Conservation (phyloP, 768 basidiomycete species). For the Ephemerocybe angulata region DNA sequence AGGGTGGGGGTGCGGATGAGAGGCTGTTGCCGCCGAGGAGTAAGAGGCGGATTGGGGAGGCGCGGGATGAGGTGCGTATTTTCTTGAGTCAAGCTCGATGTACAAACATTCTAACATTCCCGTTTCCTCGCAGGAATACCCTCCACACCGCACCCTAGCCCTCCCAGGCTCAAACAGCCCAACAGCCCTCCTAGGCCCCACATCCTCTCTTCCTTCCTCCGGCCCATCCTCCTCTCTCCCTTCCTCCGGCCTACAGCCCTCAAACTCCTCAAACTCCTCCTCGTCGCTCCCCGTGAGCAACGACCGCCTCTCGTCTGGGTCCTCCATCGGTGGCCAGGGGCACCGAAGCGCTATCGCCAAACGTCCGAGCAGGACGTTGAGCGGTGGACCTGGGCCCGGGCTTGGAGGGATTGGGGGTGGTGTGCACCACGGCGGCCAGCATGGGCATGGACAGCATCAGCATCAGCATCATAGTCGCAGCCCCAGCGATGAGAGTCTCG, state of each 20-base stretch:
- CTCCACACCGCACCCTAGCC: conserved; percentile 2
- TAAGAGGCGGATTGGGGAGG: conserved; percentile 22
- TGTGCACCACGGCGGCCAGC: too few species aligned
- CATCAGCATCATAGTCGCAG: too few species aligned
- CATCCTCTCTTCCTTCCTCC: background rate
- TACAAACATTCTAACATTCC: conserved; percentile 16
- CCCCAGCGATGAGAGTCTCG: background rate
- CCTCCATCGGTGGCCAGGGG: background rate
- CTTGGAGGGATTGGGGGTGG: too few species aligned
- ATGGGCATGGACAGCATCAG: too few species aligned
- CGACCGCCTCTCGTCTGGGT: background rate
- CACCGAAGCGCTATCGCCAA: background rate
- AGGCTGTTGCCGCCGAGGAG: conserved; percentile 7
- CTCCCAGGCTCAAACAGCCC: background rate
- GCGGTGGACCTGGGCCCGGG: background rate
- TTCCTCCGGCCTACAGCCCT: background rate
- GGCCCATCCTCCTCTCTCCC: background rate
- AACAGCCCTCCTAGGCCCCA: background rate
- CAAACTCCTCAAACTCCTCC: too few species aligned
- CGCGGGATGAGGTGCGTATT: conserved; percentile 27
- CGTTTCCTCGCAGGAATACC: conserved; percentile 20
- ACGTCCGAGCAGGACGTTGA: background rate
- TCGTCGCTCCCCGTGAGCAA: background rate
- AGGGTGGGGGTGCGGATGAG: conserved; percentile 31
- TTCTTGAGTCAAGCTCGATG: conserved; percentile 25